Evolutionary conservation across 1,139 yeast species (phyloP).

Genomic region (Saccharomyces hybrid): DNA sequence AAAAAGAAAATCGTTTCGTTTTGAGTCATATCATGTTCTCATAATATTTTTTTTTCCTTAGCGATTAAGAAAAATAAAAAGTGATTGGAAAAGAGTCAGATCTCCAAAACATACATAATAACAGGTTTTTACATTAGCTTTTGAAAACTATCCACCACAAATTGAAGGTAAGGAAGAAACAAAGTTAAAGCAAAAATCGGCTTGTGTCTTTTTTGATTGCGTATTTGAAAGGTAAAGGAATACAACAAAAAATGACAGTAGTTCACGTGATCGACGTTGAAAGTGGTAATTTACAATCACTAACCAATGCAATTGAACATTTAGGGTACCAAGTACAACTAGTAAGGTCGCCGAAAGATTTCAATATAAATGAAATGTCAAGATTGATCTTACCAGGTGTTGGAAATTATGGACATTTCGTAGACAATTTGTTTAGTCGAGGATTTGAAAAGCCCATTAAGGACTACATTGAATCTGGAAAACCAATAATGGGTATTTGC

Average conservation of each 20-base stretch:
- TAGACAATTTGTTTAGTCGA: slow-evolving; percentile 54
- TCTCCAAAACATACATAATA: not conserved
- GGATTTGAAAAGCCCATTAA: slow-evolving; percentile 59
- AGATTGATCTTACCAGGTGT: slow-evolving; percentile 83
- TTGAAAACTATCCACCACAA: no score
- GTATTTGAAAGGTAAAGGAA: no score
- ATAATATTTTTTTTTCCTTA: not conserved
- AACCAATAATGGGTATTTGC: slow-evolving; percentile 91
- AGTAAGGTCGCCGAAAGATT: slow-evolving; percentile 39
- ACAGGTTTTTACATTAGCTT: not conserved
- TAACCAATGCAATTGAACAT: slow-evolving; percentile 74
- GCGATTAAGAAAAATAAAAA: not conserved
- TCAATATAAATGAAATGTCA: slow-evolving; percentile 40
- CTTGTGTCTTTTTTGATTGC: no score
- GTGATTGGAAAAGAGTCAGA: not conserved
- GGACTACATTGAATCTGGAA: slow-evolving; percentile 61
- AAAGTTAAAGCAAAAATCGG: no score
- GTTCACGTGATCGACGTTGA: slow-evolving; percentile 89
- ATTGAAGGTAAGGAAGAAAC: no score
- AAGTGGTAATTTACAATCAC: slow-evolving; percentile 86
- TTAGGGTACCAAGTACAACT: slow-evolving; percentile 61
- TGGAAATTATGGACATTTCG: slow-evolving; percentile 93
- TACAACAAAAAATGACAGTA: slow-evolving; percentile 13
- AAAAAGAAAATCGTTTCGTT: not conserved
- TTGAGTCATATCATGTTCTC: not conserved